Evolutionary conservation across 1,139 yeast species (phyloP).

Genomic region (Arxiozyma slooffiae): DNA sequence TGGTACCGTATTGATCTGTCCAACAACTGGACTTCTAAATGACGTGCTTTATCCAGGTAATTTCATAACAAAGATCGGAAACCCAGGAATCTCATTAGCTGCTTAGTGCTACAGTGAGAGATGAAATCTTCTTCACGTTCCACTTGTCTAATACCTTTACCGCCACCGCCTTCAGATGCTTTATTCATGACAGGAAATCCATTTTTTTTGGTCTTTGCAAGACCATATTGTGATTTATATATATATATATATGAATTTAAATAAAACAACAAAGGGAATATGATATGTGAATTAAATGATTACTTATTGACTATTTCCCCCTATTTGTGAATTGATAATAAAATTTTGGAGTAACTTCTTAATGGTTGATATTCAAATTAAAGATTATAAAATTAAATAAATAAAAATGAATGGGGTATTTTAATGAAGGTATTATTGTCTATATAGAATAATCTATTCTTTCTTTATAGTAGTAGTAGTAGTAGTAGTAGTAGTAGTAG

Average conservation of each 20-base stretch:
- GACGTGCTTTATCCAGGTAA: constrained; percentile 93
- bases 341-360: background rate
- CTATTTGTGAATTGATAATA: background rate
- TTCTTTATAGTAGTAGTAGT: background rate
- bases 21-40: constrained; percentile 85
- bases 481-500: background rate
- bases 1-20: constrained; percentile 95
- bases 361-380: background rate
- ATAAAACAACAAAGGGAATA: background rate
- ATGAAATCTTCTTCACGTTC: constrained; percentile 65
- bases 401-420: background rate
- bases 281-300: background rate
- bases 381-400: background rate
- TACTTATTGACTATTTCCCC: background rate
- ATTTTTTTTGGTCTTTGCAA: constrained; percentile 67
- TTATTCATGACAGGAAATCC: constrained; percentile 96
- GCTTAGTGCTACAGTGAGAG: constrained; percentile 74
- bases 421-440: background rate
- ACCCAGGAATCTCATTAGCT: constrained; percentile 89
- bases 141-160: constrained; percentile 94
- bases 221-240: constrained; percentile 40
- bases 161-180: constrained; percentile 99
- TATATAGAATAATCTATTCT: too few species aligned
- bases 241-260: too few species aligned
- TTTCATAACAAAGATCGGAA: constrained; percentile 91